Percentiles rank a stretch among this genome's conserved stretches.
These are phyloP conservation scores for Phytopythium sindhum DNA, from an alignment of 352 stramenopile species.

Conservation along the genomic window DNA sequence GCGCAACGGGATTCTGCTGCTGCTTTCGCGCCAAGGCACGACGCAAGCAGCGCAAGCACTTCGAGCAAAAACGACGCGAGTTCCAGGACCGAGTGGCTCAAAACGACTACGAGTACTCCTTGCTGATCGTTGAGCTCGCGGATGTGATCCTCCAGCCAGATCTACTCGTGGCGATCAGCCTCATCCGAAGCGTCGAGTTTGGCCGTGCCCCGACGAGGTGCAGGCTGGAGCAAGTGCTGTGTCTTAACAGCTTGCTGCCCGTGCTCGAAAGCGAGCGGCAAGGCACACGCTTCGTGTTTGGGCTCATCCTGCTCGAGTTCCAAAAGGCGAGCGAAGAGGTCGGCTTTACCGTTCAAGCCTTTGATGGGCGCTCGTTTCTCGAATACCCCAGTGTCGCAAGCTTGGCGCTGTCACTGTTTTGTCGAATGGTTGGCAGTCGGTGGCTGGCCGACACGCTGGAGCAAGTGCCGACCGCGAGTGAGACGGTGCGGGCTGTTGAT, in stretches of 20 bases:
- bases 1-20: constrained; percentile 50
- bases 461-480: not conserved
- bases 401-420: constrained; percentile 30
- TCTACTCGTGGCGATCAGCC: constrained; percentile 21
- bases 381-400: constrained; percentile 30
- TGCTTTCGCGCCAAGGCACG: constrained; percentile 41
- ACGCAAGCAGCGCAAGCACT: constrained; percentile 29
- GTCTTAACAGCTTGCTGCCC: constrained; percentile 37
- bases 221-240: constrained; percentile 19
- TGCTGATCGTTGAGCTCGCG: constrained; percentile 41
- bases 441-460: constrained; percentile 27
- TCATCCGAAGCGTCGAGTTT: constrained; percentile 22
- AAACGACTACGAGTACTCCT: constrained; percentile 75
- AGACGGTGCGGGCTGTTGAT: not conserved
- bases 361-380: constrained; percentile 24
- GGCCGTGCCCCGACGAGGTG: constrained; percentile 1
- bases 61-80: constrained; percentile 30
- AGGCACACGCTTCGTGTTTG: constrained; percentile 45
- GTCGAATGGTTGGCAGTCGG: constrained; percentile 19
- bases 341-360: not conserved
- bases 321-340: constrained; percentile 7
- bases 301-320: constrained; percentile 37
- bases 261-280: constrained; percentile 49
- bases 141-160: constrained; percentile 49
- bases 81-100: constrained; percentile 55